Percentiles rank a stretch among this genome's conserved stretches.
phyloP scores from a whole-genome alignment of 257 asterid genomes.

The Ilex asprella region DNA sequence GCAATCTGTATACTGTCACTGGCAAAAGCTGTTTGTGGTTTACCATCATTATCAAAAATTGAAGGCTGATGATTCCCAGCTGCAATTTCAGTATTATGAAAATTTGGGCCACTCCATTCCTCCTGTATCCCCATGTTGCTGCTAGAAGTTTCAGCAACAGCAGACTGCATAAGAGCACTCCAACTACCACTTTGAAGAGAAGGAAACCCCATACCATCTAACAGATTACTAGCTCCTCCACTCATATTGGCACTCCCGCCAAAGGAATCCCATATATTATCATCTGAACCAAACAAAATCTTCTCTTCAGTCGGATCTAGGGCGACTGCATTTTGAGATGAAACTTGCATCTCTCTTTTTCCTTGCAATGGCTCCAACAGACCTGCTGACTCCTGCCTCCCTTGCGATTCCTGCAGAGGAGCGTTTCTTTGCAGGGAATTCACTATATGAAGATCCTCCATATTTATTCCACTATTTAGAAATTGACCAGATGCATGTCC shows the following conservation, averaged over 20 bases:
- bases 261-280: constrained; percentile 74
- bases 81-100: constrained; percentile 34
- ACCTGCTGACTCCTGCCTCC: constrained; percentile 37
- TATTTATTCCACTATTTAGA: constrained; percentile 22
- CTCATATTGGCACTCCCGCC: constrained; percentile 41
- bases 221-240: constrained; percentile 49
- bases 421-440: constrained; percentile 38
- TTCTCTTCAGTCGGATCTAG: constrained; percentile 90
- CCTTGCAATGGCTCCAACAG: constrained; percentile 34
- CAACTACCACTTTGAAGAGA: constrained; percentile 83
- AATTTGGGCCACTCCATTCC: constrained; percentile 60
- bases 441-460: constrained; percentile 43
- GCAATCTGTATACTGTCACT: constrained; percentile 21
- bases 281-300: constrained; percentile 87
- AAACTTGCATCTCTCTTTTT: constrained; percentile 26
- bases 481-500: constrained; percentile 43
- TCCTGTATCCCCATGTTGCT: constrained; percentile 50
- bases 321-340: constrained; percentile 45
- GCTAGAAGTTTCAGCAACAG: constrained; percentile 84
- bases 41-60: constrained; percentile 30
- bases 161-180: constrained; percentile 99
- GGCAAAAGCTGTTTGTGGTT: constrained; percentile 25
- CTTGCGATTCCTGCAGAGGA: constrained; percentile 27
- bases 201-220: constrained; percentile 44
- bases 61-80: constrained; percentile 33